Percentiles rank a stretch among this genome's conserved stretches.
Conservation (phyloP, 176 grass and related monocot genomes). For the Hsuehochloa calcarea region DNA sequence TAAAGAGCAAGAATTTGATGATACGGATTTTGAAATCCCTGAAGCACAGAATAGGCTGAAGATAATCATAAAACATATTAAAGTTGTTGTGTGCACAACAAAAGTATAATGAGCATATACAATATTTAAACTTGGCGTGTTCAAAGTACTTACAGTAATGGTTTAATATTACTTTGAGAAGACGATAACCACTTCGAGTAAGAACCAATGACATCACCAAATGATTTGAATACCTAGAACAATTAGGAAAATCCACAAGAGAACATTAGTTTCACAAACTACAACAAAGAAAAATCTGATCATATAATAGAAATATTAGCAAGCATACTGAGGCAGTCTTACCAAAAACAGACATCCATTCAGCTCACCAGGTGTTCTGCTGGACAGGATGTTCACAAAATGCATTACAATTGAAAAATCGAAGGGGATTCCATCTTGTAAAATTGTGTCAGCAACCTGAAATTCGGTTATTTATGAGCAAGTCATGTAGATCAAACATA, state of each 20-base stretch:
- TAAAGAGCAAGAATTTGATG: constrained; percentile 79
- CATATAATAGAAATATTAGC: not conserved
- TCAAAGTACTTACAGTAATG: constrained; percentile 71
- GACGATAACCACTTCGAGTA: constrained; percentile 92
- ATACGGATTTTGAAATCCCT: constrained; percentile 75
- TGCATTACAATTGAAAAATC: constrained; percentile 82
- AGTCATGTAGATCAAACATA: not conserved
- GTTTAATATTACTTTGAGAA: constrained; percentile 63
- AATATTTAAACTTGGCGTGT: constrained; percentile 27
- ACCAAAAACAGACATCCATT: constrained; percentile 73
- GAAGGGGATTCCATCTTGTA: constrained; percentile 62
- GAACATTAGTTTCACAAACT: constrained; percentile 31
- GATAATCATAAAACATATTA: constrained; percentile 27
- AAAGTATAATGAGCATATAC: constrained; percentile 5
- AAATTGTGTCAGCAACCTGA: constrained; percentile 81
- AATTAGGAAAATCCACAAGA: constrained; percentile 32
- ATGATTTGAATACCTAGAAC: constrained; percentile 83
- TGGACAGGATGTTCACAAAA: constrained; percentile 76
- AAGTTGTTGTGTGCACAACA: not conserved
- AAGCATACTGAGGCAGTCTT: constrained; percentile 35
- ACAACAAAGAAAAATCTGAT: not conserved
- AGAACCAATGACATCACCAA: constrained; percentile 86
- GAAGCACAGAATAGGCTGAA: constrained; percentile 89
- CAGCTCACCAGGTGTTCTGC: constrained; percentile 52
- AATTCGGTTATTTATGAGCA: constrained; percentile 18